phyloP scores from a whole-genome alignment of 345 rosid species.

The Lumnitzera littorea region DNA sequence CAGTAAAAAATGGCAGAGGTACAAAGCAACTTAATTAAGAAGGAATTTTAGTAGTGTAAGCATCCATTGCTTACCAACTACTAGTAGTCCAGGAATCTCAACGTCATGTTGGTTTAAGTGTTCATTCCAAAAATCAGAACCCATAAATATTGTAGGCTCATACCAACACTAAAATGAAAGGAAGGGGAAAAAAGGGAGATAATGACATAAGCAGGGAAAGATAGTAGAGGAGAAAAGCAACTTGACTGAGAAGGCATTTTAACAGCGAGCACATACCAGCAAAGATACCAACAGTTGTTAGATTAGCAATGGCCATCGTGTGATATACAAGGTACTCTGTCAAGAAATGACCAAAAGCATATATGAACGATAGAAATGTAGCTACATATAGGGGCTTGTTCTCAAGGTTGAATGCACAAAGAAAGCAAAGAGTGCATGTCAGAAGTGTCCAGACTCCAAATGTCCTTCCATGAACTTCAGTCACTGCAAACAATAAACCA shows the following conservation, averaged over 20 bases:
- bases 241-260: background rate
- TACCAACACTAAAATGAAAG: too few species aligned
- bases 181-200: too few species aligned
- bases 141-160: too few species aligned
- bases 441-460: constrained; percentile 96
- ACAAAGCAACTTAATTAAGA: too few species aligned
- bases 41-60: too few species aligned
- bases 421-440: constrained; percentile 89
- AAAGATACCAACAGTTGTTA: constrained; percentile 70
- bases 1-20: too few species aligned
- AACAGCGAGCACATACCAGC: constrained; percentile 48
- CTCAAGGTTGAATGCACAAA: constrained; percentile 85
- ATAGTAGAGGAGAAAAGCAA: background rate
- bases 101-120: too few species aligned
- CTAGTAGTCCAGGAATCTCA: too few species aligned
- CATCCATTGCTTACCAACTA: too few species aligned
- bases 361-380: constrained; percentile 77
- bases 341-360: constrained; percentile 82
- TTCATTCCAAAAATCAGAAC: too few species aligned
- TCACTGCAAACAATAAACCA: constrained; percentile 44
- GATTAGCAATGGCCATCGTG: constrained; percentile 70
- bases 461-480: constrained; percentile 94
- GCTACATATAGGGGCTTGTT: constrained; percentile 72
- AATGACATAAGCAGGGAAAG: background rate
- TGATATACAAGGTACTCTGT: constrained; percentile 68